A percentile compares a stretch with the other conserved stretches of the same genome.
Evolutionary conservation across 768 basidiomycete species (phyloP).

Genomic region (Hebeloma cylindrosporum): DNA sequence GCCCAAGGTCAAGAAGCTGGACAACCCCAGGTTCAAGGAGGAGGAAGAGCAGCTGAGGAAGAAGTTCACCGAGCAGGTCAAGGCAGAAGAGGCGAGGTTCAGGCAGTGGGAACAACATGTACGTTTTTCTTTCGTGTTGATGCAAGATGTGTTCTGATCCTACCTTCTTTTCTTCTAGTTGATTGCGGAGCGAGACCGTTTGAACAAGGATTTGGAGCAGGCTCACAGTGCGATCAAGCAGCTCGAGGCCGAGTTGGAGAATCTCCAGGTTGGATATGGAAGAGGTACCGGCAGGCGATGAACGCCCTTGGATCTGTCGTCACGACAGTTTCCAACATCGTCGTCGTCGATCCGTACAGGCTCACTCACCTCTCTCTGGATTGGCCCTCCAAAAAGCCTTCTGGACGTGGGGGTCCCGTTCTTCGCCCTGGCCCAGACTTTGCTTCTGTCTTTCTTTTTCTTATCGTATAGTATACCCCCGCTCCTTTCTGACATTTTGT

Average conservation of each 20-base stretch:
- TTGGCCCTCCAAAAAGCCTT: neutral
- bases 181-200: conserved; percentile 95
- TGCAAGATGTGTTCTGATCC: conserved; percentile 4
- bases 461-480: conserved; percentile 5
- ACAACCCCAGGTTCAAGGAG: conserved; percentile 99
- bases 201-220: conserved; percentile 97
- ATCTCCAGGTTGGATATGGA: conserved; percentile 82
- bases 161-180: conserved; percentile 54
- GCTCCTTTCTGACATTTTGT: neutral
- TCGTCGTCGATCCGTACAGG: neutral
- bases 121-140: conserved; percentile 32
- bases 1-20: conserved; percentile 96
- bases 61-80: conserved; percentile 99
- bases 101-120: conserved; percentile 99
- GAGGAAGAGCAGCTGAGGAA: conserved; percentile 96
- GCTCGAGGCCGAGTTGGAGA: conserved; percentile 88
- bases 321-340: too few relatives aligned
- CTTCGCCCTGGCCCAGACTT: neutral
- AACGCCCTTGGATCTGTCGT: too few relatives aligned
- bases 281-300: conserved; percentile 69
- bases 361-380: neutral
- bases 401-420: neutral
- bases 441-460: neutral
- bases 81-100: conserved; percentile 95
- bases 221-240: conserved; percentile 91